A percentile compares a stretch with the other conserved stretches of the same genome.
These are phyloP conservation scores for Phyllosticta ampelicida DNA, from an alignment of 2,329 filamentous ascomycete species.

Conservation along the genomic window DNA sequence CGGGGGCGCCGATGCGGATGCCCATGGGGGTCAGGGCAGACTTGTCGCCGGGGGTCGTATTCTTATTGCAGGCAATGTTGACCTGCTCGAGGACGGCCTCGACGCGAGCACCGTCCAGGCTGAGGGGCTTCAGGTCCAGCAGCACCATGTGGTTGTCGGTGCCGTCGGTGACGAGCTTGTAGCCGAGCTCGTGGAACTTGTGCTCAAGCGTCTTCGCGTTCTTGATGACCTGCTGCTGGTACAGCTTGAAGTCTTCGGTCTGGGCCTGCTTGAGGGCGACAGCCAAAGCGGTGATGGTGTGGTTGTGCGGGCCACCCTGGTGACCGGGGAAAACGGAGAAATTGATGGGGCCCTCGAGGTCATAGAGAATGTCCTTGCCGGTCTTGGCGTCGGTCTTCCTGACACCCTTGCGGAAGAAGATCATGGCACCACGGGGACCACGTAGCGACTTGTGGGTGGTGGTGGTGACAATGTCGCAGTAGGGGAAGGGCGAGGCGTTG, in stretches of 20 bases:
- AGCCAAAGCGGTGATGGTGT: slow-evolving; percentile 92
- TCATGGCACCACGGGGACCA: slow-evolving; percentile 91
- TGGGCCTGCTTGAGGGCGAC: slow-evolving; percentile 93
- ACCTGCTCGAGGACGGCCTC: slow-evolving; percentile 86
- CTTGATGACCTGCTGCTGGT: slow-evolving; percentile 80
- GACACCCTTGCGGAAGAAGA: slow-evolving; percentile 94
- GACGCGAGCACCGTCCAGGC: slow-evolving; percentile 78
- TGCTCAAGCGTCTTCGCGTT: slow-evolving; percentile 86
- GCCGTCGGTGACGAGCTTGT: slow-evolving; percentile 84
- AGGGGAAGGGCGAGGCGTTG: slow-evolving; percentile 77
- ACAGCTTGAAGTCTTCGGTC: slow-evolving; percentile 78
- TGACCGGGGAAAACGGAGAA: slow-evolving; percentile 95
- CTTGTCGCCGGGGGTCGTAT: slow-evolving; percentile 91
- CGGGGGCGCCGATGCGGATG: slow-evolving; percentile 85
- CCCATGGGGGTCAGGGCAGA: slow-evolving; percentile 89
- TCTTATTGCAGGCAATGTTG: slow-evolving; percentile 98
- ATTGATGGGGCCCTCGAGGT: slow-evolving; percentile 91
- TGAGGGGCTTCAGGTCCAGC: slow-evolving; percentile 78
- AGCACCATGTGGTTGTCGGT: slow-evolving; percentile 97
- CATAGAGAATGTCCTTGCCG: slow-evolving; percentile 74
- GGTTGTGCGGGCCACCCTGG: slow-evolving; percentile 96
- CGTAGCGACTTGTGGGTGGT: slow-evolving; percentile 97
- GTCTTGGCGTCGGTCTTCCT: slow-evolving; percentile 74
- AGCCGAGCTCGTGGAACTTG: slow-evolving; percentile 53
- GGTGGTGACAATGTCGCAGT: slow-evolving; percentile 91